These are phyloP conservation scores for Entrophospora sp. DNA, from an alignment of 192 early-diverging fungal genomes.

Conservation along the genomic window DNA sequence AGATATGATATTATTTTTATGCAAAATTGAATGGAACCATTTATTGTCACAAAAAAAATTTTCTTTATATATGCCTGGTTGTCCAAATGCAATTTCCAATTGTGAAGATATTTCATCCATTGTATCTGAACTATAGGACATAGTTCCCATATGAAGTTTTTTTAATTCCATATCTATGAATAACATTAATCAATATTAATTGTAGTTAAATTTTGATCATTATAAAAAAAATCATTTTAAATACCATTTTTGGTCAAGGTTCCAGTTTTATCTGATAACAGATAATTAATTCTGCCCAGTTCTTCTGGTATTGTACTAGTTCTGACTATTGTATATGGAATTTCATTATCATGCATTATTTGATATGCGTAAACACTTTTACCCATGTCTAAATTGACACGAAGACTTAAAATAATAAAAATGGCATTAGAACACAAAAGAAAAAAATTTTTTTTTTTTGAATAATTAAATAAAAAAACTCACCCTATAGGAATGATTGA, in stretches of 20 bases:
- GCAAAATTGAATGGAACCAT: neutral
- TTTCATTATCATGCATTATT: constrained; percentile 82
- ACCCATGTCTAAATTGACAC: constrained; percentile 95
- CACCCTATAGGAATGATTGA: constrained; percentile 91
- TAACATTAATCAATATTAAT: neutral
- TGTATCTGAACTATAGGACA: constrained; percentile 82
- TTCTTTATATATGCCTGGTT: constrained; percentile 24
- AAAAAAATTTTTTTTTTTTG: too few relatives aligned
- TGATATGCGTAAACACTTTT: constrained; percentile 86
- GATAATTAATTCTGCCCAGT: constrained; percentile 86
- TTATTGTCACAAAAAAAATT: neutral
- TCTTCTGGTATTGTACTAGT: constrained; percentile 95
- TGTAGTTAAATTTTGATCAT: neutral
- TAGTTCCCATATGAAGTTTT: constrained; percentile 90
- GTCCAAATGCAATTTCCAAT: constrained; percentile 44
- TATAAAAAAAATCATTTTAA: neutral
- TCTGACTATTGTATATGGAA: constrained; percentile 79
- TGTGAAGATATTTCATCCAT: constrained; percentile 81
- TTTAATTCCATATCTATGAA: constrained; percentile 92
- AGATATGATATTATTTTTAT: neutral
- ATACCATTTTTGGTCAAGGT: constrained; percentile 88
- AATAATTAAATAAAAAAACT: neutral
- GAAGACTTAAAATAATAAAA: constrained; percentile 53
- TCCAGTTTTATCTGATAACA: constrained; percentile 93
- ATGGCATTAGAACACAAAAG: too few relatives aligned